These are phyloP conservation scores for Lyophyllum decastes DNA, from an alignment of 768 basidiomycete genomes.

Conservation along the genomic window DNA sequence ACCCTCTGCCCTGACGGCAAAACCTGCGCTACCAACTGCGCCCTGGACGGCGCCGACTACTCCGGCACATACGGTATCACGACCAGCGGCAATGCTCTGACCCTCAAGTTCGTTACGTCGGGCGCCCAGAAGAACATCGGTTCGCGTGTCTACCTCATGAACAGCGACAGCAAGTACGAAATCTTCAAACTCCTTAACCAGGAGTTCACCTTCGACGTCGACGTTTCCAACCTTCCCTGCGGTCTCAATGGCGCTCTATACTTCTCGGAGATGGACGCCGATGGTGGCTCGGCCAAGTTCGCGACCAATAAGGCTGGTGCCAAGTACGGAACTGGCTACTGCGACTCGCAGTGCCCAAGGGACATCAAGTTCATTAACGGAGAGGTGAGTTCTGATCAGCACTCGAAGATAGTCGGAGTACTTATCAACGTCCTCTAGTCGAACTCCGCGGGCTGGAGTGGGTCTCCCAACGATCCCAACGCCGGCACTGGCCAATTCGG, in stretches of 20 bases:
- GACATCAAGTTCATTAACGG: constrained; percentile 65
- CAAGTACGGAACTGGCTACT: constrained; percentile 63
- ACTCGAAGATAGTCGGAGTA: not conserved
- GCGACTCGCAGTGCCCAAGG: constrained; percentile 52
- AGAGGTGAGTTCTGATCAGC: constrained; percentile 31
- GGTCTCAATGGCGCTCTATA: constrained; percentile 68
- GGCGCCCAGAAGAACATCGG: constrained; percentile 38
- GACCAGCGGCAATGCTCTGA: constrained; percentile 46
- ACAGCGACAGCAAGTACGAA: constrained; percentile 42
- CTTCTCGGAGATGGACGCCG: constrained; percentile 60
- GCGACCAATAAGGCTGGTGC: constrained; percentile 55
- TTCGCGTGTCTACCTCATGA: constrained; percentile 53
- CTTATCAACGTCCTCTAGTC: constrained; percentile 31
- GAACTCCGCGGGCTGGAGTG: constrained; percentile 45
- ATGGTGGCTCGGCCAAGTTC: constrained; percentile 51
- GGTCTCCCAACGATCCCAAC: constrained; percentile 39
- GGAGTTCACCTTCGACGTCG: constrained; percentile 48
- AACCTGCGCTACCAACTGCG: constrained; percentile 47
- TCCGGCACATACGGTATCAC: constrained; percentile 53
- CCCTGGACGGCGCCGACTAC: constrained; percentile 48
- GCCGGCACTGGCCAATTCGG: constrained; percentile 46
- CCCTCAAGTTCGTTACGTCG: constrained; percentile 48
- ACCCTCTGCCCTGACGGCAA: constrained; percentile 49
- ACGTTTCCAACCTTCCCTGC: constrained; percentile 57
- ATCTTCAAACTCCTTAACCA: constrained; percentile 13